These are phyloP conservation scores for Neurospora sp. DNA, from an alignment of 495 filamentous ascomycete genomes.

Conservation along the genomic window DNA sequence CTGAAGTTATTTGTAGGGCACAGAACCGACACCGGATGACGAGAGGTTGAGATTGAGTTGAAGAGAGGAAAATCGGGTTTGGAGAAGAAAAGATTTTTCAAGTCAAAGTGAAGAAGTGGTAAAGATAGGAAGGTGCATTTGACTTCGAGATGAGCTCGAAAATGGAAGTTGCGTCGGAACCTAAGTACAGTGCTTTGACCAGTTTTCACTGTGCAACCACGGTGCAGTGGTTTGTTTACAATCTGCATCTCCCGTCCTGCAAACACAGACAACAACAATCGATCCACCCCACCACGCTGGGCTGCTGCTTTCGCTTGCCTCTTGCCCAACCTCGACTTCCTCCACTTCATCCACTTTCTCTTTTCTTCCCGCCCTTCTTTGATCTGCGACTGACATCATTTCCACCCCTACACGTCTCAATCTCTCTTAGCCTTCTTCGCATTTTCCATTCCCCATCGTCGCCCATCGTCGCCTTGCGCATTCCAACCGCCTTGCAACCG, in stretches of 20 bases:
- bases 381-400: slow-evolving; percentile 19
- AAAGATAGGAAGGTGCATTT: neutral
- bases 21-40: neutral
- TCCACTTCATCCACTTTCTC: slow-evolving; percentile 9
- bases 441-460: neutral
- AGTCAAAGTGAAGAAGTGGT: neutral
- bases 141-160: neutral
- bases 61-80: neutral
- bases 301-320: neutral
- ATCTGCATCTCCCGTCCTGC: neutral
- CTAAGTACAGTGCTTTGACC: neutral
- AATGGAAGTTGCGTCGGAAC: neutral
- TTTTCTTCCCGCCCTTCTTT: slow-evolving; percentile 3
- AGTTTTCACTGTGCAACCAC: neutral
- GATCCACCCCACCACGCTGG: neutral
- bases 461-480: neutral
- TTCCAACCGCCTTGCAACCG: slow-evolving; percentile 1
- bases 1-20: neutral
- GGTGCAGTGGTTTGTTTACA: neutral
- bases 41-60: neutral
- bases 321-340: neutral
- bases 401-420: slow-evolving; percentile 11
- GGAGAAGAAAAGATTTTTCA: neutral
- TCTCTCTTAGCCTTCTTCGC: slow-evolving; percentile 1
- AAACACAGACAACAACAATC: neutral